Percentiles rank a stretch among this genome's conserved stretches.
Conservation (phyloP, 2,329 filamentous ascomycete genomes). For the Neospermospora avenae region DNA sequence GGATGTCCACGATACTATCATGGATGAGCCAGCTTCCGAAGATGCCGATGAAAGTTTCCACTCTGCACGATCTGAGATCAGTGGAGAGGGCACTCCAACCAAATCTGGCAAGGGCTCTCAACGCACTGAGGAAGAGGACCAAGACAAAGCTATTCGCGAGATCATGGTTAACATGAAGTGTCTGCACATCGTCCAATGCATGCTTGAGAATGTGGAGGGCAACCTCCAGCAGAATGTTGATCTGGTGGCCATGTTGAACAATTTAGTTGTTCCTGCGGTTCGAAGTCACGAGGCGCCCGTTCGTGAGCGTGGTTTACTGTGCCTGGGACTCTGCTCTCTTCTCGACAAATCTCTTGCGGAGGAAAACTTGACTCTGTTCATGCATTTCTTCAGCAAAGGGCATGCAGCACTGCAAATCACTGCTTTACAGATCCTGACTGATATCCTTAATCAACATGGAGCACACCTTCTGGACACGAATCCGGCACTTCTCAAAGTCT, state of each 20-base stretch:
- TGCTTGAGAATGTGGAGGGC: slow-evolving; percentile 89
- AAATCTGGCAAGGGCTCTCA: slow-evolving; percentile 40
- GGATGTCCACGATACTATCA: slow-evolving; percentile 93
- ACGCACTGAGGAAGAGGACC: slow-evolving; percentile 59
- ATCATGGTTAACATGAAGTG: slow-evolving; percentile 99
- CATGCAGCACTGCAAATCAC: slow-evolving; percentile 87
- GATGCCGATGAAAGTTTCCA: slow-evolving; percentile 85
- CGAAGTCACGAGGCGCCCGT: slow-evolving; percentile 90
- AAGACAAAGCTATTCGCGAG: slow-evolving; percentile 77
- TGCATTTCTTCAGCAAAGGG: slow-evolving; percentile 93
- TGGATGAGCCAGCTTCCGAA: slow-evolving; percentile 58
- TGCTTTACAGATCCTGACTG: slow-evolving; percentile 85
- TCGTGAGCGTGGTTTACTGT: slow-evolving; percentile 83
- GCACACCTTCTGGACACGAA: slow-evolving; percentile 68
- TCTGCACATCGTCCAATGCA: slow-evolving; percentile 93
- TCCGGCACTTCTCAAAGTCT: slow-evolving; percentile 76
- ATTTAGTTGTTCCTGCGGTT: slow-evolving; percentile 91
- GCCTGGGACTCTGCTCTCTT: slow-evolving; percentile 85
- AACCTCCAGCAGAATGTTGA: slow-evolving; percentile 86
- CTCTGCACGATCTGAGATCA: slow-evolving; percentile 83
- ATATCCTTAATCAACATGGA: slow-evolving; percentile 88
- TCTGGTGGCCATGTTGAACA: slow-evolving; percentile 97
- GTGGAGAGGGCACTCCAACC: slow-evolving; percentile 57
- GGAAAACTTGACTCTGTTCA: slow-evolving; percentile 88
- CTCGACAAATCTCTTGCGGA: slow-evolving; percentile 88